Evolutionary conservation across 768 basidiomycete genomes (phyloP).

Genomic region (Mycena venus): DNA sequence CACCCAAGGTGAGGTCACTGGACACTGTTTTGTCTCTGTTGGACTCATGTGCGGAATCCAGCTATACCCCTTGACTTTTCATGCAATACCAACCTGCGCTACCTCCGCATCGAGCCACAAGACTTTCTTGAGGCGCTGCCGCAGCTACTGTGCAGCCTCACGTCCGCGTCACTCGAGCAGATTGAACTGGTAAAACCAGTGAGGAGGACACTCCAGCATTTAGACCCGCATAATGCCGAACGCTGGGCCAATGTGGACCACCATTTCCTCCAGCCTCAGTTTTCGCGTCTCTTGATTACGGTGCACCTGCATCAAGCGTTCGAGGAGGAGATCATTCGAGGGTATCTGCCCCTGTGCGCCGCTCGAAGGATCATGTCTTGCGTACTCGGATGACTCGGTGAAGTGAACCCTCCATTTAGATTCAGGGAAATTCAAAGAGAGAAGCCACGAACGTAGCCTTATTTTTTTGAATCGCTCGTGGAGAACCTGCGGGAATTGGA

Average conservation of each 20-base stretch:
- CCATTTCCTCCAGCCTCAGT: background rate
- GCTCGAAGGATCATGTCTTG: slow-evolving; percentile 1
- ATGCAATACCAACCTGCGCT: background rate
- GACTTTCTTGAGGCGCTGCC: background rate
- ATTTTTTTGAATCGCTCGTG: no score
- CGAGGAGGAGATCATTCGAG: background rate
- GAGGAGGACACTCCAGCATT: background rate
- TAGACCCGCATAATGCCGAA: background rate
- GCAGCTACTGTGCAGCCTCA: background rate
- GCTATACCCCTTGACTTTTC: background rate
- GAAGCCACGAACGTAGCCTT: no score
- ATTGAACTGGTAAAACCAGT: slow-evolving; percentile 8
- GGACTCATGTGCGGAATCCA: background rate
- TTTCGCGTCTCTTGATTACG: background rate
- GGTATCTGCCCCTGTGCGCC: background rate
- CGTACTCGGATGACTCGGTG: no score
- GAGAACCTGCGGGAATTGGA: no score
- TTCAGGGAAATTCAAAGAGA: no score
- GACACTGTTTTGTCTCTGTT: background rate
- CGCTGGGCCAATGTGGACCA: background rate
- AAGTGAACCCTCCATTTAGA: no score
- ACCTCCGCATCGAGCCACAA: slow-evolving; percentile 2
- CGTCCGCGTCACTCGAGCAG: background rate
- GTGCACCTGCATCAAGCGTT: background rate
- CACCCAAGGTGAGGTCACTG: background rate